These are phyloP conservation scores for Talaromyces nanjingensis DNA, from an alignment of 495 filamentous ascomycete genomes.

Conservation along the genomic window DNA sequence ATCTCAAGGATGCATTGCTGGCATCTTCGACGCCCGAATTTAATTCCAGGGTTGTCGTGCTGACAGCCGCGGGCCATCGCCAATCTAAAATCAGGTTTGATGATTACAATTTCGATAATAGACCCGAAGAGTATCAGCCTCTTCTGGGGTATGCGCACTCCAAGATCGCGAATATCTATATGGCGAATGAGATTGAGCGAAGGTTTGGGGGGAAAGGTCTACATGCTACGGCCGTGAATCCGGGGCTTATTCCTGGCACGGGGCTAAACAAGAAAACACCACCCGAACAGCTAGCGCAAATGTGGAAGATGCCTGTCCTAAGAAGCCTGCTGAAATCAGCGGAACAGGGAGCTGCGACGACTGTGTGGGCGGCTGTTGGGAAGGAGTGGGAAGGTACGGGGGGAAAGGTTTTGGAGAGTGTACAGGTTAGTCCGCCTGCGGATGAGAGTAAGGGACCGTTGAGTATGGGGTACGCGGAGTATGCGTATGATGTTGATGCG, in stretches of 20 bases:
- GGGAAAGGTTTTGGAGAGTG: slow-evolving; percentile 34
- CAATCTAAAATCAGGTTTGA: slow-evolving; percentile 11
- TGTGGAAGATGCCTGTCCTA: slow-evolving; percentile 16
- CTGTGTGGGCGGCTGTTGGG: slow-evolving; percentile 32
- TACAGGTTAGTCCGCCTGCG: slow-evolving; percentile 10
- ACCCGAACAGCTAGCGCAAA: slow-evolving; percentile 12
- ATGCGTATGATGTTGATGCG: slow-evolving; percentile 28
- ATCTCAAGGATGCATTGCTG: slow-evolving; percentile 33
- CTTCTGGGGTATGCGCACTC: slow-evolving; percentile 29
- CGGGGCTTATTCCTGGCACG: slow-evolving; percentile 27
- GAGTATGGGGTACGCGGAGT: slow-evolving; percentile 18
- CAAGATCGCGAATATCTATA: slow-evolving; percentile 35
- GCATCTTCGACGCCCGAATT: slow-evolving; percentile 28
- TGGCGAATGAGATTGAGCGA: slow-evolving; percentile 40
- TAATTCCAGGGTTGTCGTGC: slow-evolving; percentile 37
- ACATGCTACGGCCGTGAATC: slow-evolving; percentile 33
- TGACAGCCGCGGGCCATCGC: slow-evolving; percentile 33
- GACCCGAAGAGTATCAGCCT: slow-evolving; percentile 23
- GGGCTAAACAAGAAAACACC: slow-evolving; percentile 15
- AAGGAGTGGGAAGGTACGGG: slow-evolving; percentile 31
- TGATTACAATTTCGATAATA: slow-evolving; percentile 23
- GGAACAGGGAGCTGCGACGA: slow-evolving; percentile 36
- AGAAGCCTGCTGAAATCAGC: slow-evolving; percentile 26
- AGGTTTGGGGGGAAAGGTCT: slow-evolving; percentile 31
- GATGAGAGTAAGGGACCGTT: slow-evolving; percentile 6